Evolutionary conservation across 176 grass and related monocot species (phyloP).

Genomic region (Oropetium thomaeum): DNA sequence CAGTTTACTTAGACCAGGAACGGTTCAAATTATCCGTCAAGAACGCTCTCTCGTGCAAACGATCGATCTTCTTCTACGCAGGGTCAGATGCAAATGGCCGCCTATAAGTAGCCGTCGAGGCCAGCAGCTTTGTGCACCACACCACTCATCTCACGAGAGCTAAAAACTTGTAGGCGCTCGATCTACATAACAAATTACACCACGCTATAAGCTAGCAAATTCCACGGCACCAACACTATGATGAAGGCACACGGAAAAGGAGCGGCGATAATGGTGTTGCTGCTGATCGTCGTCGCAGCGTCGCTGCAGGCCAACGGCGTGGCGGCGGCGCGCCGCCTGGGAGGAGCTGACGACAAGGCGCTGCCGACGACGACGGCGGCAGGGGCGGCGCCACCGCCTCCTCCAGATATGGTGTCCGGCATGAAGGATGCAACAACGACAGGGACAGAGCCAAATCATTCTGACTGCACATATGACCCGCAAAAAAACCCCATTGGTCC

Average conservation of each 20-base stretch:
- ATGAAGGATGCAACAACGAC: neutral
- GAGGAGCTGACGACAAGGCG: neutral
- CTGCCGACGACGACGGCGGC: too few species aligned
- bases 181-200: too few species aligned
- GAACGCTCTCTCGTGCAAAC: neutral
- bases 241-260: neutral
- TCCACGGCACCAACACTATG: neutral
- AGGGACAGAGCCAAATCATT: too few species aligned
- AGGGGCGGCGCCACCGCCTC: neutral
- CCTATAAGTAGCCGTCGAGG: neutral
- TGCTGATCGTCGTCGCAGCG: neutral
- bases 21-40: neutral
- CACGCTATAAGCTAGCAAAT: neutral
- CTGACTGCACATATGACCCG: neutral
- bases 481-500: neutral
- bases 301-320: neutral
- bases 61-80: neutral
- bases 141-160: neutral
- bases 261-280: neutral
- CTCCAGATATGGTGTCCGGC: too few species aligned
- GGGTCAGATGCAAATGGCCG: neutral
- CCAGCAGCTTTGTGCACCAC: neutral
- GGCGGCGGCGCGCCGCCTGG: neutral
- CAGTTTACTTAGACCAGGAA: neutral
- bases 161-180: too few species aligned